These are phyloP conservation scores for Chrysanthemum makinoi DNA, from an alignment of 129 eudicot genomes.

Conservation along the genomic window DNA sequence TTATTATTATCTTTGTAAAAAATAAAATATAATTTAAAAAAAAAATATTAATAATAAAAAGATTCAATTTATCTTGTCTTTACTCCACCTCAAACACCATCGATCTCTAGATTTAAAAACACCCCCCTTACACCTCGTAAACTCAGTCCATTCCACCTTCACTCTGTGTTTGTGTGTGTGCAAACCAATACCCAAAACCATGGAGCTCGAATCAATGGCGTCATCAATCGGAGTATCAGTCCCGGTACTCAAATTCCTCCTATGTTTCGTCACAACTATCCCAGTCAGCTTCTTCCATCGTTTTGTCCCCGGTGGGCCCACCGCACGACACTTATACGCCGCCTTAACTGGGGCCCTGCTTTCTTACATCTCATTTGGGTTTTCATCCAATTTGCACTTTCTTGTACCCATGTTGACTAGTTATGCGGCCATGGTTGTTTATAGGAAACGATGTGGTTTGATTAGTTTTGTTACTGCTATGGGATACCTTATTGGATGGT, in stretches of 20 bases:
- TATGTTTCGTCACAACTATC: constrained; percentile 79
- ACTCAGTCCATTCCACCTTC: constrained; percentile 8
- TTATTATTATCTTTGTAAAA: too few species aligned
- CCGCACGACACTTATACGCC: constrained; percentile 76
- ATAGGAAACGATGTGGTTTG: constrained; percentile 65
- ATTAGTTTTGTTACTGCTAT: constrained; percentile 68
- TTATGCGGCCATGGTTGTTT: constrained; percentile 68
- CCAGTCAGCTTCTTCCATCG: constrained; percentile 85
- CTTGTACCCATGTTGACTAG: constrained; percentile 71
- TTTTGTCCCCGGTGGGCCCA: constrained; percentile 69
- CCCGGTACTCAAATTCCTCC: constrained; percentile 85
- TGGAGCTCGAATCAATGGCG: constrained; percentile 81
- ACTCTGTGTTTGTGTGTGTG: neutral
- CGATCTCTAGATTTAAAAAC: too few species aligned
- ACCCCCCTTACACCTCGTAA: neutral
- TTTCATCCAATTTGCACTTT: constrained; percentile 86
- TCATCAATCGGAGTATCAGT: constrained; percentile 87
- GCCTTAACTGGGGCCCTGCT: constrained; percentile 71
- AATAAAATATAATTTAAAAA: too few species aligned
- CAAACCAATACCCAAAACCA: constrained; percentile 1
- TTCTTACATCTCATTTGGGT: constrained; percentile 79
- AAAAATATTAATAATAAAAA: too few species aligned
- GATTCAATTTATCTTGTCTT: too few species aligned
- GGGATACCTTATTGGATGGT: constrained; percentile 98
- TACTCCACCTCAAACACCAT: too few species aligned